These are phyloP conservation scores for Fonsecaea monophora DNA, from an alignment of 2,329 filamentous ascomycete species.

Conservation along the genomic window DNA sequence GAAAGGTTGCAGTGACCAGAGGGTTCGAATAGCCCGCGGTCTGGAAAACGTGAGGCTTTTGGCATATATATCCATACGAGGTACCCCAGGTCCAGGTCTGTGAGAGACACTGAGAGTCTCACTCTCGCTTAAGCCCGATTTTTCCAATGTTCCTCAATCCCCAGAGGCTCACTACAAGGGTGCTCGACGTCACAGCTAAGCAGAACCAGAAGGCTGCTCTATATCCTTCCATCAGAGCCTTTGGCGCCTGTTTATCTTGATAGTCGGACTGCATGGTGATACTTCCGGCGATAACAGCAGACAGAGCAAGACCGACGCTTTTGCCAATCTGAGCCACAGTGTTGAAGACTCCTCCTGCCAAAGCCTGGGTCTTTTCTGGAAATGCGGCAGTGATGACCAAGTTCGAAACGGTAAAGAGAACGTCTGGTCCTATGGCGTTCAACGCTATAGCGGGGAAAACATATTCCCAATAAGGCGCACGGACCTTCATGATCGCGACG, in stretches of 20 bases:
- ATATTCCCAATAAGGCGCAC: constrained; percentile 60
- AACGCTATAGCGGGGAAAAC: constrained; percentile 51
- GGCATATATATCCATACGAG: neutral
- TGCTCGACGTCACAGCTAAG: constrained; percentile 52
- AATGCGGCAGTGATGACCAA: constrained; percentile 62
- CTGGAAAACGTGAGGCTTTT: neutral
- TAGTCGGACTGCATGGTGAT: constrained; percentile 48
- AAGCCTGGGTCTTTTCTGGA: constrained; percentile 61
- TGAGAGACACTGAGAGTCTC: neutral
- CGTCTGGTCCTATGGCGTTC: constrained; percentile 41
- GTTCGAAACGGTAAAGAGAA: constrained; percentile 63
- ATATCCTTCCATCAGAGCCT: constrained; percentile 58
- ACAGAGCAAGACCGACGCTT: constrained; percentile 60
- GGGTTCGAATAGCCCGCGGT: too few relatives aligned
- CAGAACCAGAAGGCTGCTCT: constrained; percentile 61
- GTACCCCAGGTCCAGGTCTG: neutral
- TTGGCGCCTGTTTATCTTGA: constrained; percentile 40
- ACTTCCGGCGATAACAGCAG: constrained; percentile 54
- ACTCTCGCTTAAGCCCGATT: constrained; percentile 56
- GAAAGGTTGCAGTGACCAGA: neutral
- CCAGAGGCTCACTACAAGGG: constrained; percentile 46
- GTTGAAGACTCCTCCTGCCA: constrained; percentile 69
- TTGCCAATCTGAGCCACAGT: constrained; percentile 64
- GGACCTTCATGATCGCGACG: constrained; percentile 57
- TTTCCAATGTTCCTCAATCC: constrained; percentile 57